Base-by-base conservation (phyloP, 169 alveolate genomes). In the Toxoplasma gondii region DNA sequence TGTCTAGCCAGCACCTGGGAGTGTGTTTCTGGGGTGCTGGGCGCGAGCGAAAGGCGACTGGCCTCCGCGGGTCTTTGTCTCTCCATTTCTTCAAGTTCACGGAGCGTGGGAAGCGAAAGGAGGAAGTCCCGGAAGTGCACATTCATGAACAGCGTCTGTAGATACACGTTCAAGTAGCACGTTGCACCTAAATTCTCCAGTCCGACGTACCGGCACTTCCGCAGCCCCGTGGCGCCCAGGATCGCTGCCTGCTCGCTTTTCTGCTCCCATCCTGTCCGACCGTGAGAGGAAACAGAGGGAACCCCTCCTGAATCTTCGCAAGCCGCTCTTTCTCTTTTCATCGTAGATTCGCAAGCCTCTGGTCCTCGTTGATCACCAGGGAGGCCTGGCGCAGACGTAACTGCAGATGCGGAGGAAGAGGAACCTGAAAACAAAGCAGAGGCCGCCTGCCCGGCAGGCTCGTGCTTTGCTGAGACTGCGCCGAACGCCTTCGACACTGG, bases 121-220 rank as follows among this genome's bases (percentile, higher is more conserved):
- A 93, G 91, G 36, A 91, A 91, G 74, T 90, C 93, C 12, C 96
- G 94, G 93, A 94, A 94, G 80, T 94, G 95, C 29, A 91, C 84
- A 41, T 91, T 97, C 98, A 98, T 98, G 95, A 95, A 98, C 24
- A 98, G 95, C 82, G 98, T 97, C 94, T 98, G 98, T 54, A 98
- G 95, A 12, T 97, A 95, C 43, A 99, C 97, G 94, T 98, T 98
- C 99, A 98, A 97, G 92, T 98, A 98, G 96, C 99, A 98, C 24
- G 99, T 98, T 88, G 99, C 98, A 1, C 99, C 99, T 31, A 98
- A 95, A 91, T 98, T 98, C 81, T 97, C 97, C 36, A 98, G 67
- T 7, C 99, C 99, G 19, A 98, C 98, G 88, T 96, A 97, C 41
- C 88, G 92, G 36, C 92, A 86, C 31, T 86, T 16, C 27, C 94